Evolutionary conservation across 768 basidiomycete species (phyloP), one percentile per base, ranked within the genome.

Genomic region (Calocera viscosa): DNA sequence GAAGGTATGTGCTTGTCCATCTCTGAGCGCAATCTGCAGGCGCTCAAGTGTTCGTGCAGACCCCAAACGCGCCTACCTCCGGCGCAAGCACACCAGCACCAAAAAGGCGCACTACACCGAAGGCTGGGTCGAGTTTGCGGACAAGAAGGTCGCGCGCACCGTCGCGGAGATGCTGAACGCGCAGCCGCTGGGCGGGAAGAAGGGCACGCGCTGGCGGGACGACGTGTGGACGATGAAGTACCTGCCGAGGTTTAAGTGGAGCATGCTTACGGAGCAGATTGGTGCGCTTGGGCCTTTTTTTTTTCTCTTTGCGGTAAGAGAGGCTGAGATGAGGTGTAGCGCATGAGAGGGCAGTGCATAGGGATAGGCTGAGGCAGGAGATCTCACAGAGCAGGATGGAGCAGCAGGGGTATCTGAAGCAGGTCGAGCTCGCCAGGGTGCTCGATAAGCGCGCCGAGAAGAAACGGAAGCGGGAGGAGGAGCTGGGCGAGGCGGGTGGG

Each of bases 221-320:
- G 96, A 99, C 70, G 86, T 99, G 8, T 99, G 96, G 96, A 97
- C 96, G 67, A 95, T 98, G 93, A 95, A 95, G 74, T 99, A 99
- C 75, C 79, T 99, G 67, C 94, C 94, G 10, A 89, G 86, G 73
- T 99, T 98, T 82, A 96, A 94, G 73, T 99, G 96, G 96, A 86
- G 89, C 76, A 96, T 96, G 95, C 80, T 99, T 67, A 94, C 92
- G 5, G 96, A 98, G 77, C 95, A 97, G 82, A 88, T 99, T 71
- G 93, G 95, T 95, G 74, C 75, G 30, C 26, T 10, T 30, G 74
- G 75, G 30, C 26, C 7, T 30, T 47, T 34, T 43, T 65, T 24
- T 60, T 22, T 49, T 40, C n/a, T 28, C 22, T 67, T 32, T 32
- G 26, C 2, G 26, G 17, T 17, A 30, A 22, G 30, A 40, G 22